phyloP scores from a whole-genome alignment of 306 rosid species.

The Castanopsis chinensis region DNA sequence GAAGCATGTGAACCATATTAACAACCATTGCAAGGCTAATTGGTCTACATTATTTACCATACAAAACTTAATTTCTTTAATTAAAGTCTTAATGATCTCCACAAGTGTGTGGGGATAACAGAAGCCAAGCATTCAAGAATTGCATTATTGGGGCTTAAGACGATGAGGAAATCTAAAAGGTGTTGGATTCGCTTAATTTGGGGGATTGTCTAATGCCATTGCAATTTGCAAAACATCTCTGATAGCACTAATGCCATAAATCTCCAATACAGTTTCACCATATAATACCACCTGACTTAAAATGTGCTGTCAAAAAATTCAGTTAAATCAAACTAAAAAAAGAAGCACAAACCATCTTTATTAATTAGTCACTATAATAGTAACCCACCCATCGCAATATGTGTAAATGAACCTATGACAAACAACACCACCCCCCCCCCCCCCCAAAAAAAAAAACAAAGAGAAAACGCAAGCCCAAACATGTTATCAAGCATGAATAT shows the following conservation, averaged over 20 bases:
- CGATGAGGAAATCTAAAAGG: background rate
- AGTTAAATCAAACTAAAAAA: background rate
- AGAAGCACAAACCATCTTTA: too few species aligned
- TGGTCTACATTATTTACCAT: too few species aligned
- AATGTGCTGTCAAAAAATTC: conserved; percentile 4
- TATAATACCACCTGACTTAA: background rate
- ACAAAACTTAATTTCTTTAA: too few species aligned
- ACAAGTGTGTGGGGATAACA: background rate
- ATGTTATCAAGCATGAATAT: background rate
- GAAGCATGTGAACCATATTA: too few species aligned
- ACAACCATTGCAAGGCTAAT: too few species aligned
- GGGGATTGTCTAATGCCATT: background rate
- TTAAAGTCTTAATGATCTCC: background rate
- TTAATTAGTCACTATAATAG: background rate
- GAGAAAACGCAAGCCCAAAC: background rate
- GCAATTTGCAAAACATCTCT: background rate
- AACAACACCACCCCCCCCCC: too few species aligned
- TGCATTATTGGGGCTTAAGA: background rate
- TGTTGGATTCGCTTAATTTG: background rate
- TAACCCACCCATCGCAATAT: background rate
- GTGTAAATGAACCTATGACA: background rate
- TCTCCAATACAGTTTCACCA: background rate
- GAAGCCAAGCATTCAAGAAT: background rate
- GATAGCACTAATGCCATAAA: background rate
- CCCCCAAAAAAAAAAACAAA: too few species aligned